Conservation (phyloP, 2,329 filamentous ascomycete genomes). For the Cladosporium oxysporum region DNA sequence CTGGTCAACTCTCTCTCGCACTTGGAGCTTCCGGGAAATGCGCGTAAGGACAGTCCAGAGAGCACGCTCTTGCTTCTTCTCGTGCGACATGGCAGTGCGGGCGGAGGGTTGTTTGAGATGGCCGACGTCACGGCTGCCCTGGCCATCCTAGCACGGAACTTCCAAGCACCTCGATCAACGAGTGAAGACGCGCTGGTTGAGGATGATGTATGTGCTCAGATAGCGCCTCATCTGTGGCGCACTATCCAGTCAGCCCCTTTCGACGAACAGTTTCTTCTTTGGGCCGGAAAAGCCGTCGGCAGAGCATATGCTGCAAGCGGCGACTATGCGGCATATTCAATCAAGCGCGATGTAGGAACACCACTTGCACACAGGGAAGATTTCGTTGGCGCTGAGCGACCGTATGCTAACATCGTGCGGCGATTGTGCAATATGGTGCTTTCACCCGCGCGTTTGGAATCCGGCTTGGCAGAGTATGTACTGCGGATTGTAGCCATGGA, state of each 20-base stretch:
- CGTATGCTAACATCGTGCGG: constrained; percentile 37
- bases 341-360: background rate
- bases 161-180: constrained; percentile 61
- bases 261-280: constrained; percentile 54
- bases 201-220: constrained; percentile 52
- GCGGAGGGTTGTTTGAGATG: constrained; percentile 66
- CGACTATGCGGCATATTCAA: background rate
- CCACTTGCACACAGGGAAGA: background rate
- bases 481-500: constrained; percentile 30
- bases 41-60: constrained; percentile 70
- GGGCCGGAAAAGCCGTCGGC: constrained; percentile 84
- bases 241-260: background rate
- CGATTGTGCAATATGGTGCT: constrained; percentile 33
- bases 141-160: constrained; percentile 72
- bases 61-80: constrained; percentile 78
- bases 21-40: constrained; percentile 69
- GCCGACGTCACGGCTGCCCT: constrained; percentile 71
- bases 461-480: constrained; percentile 48
- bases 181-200: constrained; percentile 67
- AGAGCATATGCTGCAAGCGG: constrained; percentile 67
- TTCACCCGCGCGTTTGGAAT: constrained; percentile 39
- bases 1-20: constrained; percentile 37
- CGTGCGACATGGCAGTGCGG: constrained; percentile 68
- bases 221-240: constrained; percentile 29
- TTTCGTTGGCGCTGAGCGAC: background rate